Base-by-base conservation (phyloP, 805 yeast genomes). In the Wickerhamomyces chaumierensis region DNA sequence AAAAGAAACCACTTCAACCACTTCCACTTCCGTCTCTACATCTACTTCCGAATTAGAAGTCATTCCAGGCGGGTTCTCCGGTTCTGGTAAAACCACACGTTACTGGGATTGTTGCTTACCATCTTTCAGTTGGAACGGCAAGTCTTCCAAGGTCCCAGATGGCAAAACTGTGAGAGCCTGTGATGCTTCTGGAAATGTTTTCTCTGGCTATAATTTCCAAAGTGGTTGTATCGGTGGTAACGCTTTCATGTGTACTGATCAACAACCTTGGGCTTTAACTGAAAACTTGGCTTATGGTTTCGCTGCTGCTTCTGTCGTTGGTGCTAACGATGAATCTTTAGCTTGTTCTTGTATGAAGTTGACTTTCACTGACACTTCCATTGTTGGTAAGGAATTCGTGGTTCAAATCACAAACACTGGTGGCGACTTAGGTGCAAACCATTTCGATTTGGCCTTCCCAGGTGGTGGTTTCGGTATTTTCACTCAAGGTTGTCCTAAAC, bases 341-440 rank as follows among this genome's bases (percentile, higher is more conserved):
- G 40, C 42, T 20, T 42, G 45, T 33, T 38, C 46, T 7, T 42
- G 43, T 42, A 35, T 42, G 20, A 40, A 42, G 40, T 23, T 42
- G 31, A 31, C 39, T 12, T 42, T 42, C 42, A 40, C 43, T 18
- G 38, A 32, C 28, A 39, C 41, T 34, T 23, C 39, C 12, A 42
- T 40, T 15, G 4, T 7, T 3, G 46, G 46, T 13, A 39, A 40
- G 38, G 21, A 29, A 12, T 34, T 40, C 38, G 18, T 42, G 16
- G 43, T 42, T 29, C 43, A 42, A 37, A 32, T 42, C 27, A 42
- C 46, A 33, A 42, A 40, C 40, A 42, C 45, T 17, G 45, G 45
- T 21, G 29, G 39, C 1, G 45, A 42, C 23, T 31, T 42, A 23
- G 17, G 35, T n/a, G 28, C 28, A 12, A 42, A 42, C 40, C 45